phyloP scores from a whole-genome alignment of 78 protist genomes.

The Salpingoeca rosetta region DNA sequence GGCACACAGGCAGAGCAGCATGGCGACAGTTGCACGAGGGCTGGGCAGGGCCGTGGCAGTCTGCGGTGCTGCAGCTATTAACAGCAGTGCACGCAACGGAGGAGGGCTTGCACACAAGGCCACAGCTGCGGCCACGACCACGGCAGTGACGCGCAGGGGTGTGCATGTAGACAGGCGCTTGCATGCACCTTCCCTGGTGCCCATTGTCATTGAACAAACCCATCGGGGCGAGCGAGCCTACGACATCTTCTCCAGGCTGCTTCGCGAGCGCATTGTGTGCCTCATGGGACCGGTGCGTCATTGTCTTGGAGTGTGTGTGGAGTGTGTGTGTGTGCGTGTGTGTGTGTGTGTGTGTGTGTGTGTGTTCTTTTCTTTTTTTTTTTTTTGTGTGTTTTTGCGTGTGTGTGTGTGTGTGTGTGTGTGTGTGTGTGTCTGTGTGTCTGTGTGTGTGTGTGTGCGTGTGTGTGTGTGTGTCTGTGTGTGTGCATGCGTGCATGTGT shows the following conservation, averaged over 20 bases:
- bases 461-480: not conserved
- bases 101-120: not conserved
- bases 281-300: conserved; percentile 21
- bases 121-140: no score
- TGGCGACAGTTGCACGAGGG: no score
- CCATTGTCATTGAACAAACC: not conserved
- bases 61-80: not conserved
- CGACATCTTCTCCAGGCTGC: conserved; percentile 43
- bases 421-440: no score
- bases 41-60: no score
- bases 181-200: no score
- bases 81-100: not conserved
- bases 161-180: no score
- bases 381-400: not conserved
- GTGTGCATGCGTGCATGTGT: not conserved
- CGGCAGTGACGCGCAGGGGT: no score
- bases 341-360: not conserved
- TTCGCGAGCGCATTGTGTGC: conserved; percentile 33
- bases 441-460: not conserved
- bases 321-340: not conserved
- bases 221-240: conserved; percentile 20
- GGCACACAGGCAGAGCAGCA: no score
- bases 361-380: no score
- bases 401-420: not conserved
- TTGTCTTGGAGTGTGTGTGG: no score